Conservation (phyloP, 2,329 filamentous ascomycete species). For the Fusarium nisikadoi region DNA sequence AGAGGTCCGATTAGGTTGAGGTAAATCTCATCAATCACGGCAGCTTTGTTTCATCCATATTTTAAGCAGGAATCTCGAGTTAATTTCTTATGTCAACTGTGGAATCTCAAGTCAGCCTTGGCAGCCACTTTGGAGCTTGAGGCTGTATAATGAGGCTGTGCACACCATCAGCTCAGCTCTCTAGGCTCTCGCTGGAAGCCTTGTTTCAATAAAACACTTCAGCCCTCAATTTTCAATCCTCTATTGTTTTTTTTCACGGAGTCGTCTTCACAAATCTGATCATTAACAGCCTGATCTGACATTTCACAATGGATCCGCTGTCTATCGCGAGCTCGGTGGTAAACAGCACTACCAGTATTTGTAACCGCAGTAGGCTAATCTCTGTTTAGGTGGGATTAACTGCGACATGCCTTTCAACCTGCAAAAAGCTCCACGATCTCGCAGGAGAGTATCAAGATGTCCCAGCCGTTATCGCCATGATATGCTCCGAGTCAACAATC, state of each 20-base stretch:
- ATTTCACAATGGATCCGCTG: background rate
- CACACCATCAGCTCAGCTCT: background rate
- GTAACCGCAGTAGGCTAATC: background rate
- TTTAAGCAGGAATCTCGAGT: accelerated
- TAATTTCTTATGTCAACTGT: accelerated
- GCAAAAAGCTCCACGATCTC: constrained; percentile 5
- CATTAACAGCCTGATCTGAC: accelerated
- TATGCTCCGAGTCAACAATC: background rate
- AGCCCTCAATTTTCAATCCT: background rate
- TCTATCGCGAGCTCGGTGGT: constrained; percentile 14
- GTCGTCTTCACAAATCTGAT: accelerated
- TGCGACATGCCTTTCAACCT: background rate
- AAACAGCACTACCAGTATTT: background rate
- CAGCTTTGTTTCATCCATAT: accelerated
- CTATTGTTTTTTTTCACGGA: accelerated
- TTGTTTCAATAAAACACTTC: background rate
- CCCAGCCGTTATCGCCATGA: background rate
- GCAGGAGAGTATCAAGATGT: background rate
- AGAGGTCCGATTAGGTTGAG: accelerated
- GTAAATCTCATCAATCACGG: accelerated
- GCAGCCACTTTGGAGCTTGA: background rate
- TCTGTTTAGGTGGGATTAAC: constrained; percentile 5
- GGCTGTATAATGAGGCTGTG: background rate
- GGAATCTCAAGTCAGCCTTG: background rate
- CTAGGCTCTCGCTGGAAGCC: background rate